A percentile compares a stretch with the other conserved stretches of the same genome.
phyloP scores from a whole-genome alignment of 768 basidiomycete genomes.

The Porpolomopsis calyptriformis region DNA sequence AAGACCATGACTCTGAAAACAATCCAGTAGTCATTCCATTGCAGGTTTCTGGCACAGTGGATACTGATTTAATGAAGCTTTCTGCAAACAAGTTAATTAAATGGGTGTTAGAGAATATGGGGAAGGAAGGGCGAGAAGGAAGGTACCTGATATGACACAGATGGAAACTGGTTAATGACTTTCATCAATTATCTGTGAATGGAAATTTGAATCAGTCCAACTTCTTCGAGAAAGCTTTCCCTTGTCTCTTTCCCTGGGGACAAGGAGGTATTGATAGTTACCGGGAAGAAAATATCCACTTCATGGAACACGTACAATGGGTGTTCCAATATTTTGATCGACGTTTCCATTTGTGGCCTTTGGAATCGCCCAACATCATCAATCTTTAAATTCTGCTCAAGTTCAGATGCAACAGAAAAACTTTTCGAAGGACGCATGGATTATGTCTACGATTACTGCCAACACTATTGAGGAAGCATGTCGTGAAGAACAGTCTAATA shows the following conservation, averaged over 20 bases:
- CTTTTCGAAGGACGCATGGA: too few species aligned
- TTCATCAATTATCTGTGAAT: not conserved
- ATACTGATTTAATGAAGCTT: constrained; percentile 1
- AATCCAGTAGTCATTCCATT: constrained; percentile 8
- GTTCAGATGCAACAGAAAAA: too few species aligned
- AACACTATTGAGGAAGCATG: too few species aligned
- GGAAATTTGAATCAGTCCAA: constrained; percentile 6
- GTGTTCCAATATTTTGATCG: constrained; percentile 12
- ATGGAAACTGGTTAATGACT: too few species aligned
- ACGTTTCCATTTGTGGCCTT: constrained; percentile 10
- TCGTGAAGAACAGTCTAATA: too few species aligned
- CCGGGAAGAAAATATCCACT: constrained; percentile 5
- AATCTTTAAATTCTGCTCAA: not conserved
- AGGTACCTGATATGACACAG: constrained; percentile 10
- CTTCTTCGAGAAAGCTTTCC: constrained; percentile 11
- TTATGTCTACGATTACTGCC: too few species aligned
- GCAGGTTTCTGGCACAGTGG: constrained; percentile 6
- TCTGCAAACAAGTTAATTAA: not conserved
- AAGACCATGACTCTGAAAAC: not conserved
- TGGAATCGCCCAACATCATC: not conserved
- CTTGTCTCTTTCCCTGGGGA: constrained; percentile 19
- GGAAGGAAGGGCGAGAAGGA: not conserved
- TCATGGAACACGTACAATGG: constrained; percentile 12
- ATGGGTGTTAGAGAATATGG: not conserved
- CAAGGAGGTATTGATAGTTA: constrained; percentile 15